Conservation (phyloP, 2,329 filamentous ascomycete species). For the Pseudovirgaria hyperparasitica region DNA sequence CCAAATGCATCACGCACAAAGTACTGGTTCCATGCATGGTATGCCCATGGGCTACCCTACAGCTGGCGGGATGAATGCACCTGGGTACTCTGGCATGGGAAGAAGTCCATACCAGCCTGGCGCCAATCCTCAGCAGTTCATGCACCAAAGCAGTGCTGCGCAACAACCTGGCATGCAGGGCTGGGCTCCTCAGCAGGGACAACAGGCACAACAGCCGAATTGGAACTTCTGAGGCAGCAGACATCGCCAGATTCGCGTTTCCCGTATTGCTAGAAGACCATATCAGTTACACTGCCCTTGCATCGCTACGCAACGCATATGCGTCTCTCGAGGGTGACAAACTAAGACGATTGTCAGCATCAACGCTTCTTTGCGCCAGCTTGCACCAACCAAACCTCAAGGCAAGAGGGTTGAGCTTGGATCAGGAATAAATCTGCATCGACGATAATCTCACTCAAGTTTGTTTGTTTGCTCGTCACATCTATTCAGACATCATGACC, state of each 20-base stretch:
- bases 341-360: too few species aligned
- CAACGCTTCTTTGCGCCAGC: too few species aligned
- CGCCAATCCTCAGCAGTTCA: conserved; percentile 33
- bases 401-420: too few species aligned
- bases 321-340: too few species aligned
- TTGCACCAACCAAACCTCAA: too few species aligned
- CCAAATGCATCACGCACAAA: conserved; percentile 33
- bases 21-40: conserved; percentile 29
- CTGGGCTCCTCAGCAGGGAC: conserved; percentile 35
- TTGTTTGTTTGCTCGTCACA: conserved; percentile 3
- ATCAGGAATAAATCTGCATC: too few species aligned
- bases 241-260: too few species aligned
- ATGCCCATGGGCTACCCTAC: conserved; percentile 30
- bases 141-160: conserved; percentile 28
- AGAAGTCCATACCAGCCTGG: conserved; percentile 37
- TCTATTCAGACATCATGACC: conserved; percentile 11
- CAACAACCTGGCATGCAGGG: conserved; percentile 40
- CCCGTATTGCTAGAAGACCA: too few species aligned
- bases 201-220: conserved; percentile 26
- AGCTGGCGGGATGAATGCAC: conserved; percentile 32
- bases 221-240: conserved; percentile 22
- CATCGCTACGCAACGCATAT: too few species aligned
- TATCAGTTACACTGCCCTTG: too few species aligned
- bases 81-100: conserved; percentile 32
- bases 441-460: too few species aligned